phyloP scores from a whole-genome alignment of 352 stramenopile genomes.

The Plasmopara muralis region DNA sequence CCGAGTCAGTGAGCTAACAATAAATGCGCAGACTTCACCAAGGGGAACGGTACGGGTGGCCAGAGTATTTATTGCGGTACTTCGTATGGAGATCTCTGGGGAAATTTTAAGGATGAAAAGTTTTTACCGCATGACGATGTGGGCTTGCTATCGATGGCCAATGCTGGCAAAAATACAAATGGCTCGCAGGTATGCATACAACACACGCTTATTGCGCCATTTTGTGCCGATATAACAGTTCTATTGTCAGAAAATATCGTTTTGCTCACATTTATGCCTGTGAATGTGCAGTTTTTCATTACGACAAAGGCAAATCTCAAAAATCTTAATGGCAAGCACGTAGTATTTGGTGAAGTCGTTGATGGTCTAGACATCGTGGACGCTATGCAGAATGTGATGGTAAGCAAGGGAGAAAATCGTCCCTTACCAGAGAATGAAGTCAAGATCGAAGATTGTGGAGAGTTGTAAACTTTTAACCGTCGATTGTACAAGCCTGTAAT shows the following conservation, averaged over 20 bases:
- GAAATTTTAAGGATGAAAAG: slow-evolving; percentile 79
- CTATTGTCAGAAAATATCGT: neutral
- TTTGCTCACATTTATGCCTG: neutral
- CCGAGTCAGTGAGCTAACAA: slow-evolving; percentile 2
- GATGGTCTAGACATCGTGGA: slow-evolving; percentile 71
- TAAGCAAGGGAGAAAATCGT: slow-evolving; percentile 39
- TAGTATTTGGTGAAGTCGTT: slow-evolving; percentile 94
- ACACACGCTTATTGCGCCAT: neutral
- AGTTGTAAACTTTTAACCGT: slow-evolving; percentile 11
- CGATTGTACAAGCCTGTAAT: neutral
- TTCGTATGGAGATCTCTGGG: slow-evolving; percentile 61
- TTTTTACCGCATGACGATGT: slow-evolving; percentile 69
- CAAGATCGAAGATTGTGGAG: slow-evolving; percentile 55
- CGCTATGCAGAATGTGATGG: slow-evolving; percentile 56
- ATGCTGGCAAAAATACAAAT: slow-evolving; percentile 68
- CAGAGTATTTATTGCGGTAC: slow-evolving; percentile 73
- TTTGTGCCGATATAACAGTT: too few species aligned
- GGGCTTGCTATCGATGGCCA: slow-evolving; percentile 78
- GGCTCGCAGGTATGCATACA: slow-evolving; percentile 48
- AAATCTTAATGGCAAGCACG: slow-evolving; percentile 91
- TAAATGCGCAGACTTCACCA: slow-evolving; percentile 41
- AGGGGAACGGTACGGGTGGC: slow-evolving; percentile 64
- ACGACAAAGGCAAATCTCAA: slow-evolving; percentile 55
- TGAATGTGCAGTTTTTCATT: slow-evolving; percentile 59
- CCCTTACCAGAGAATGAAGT: slow-evolving; percentile 55